A percentile compares a stretch with the other conserved stretches of the same genome.
phyloP scores from a whole-genome alignment of 1,284 basidiomycete genomes.

The Tremellales sp. region DNA sequence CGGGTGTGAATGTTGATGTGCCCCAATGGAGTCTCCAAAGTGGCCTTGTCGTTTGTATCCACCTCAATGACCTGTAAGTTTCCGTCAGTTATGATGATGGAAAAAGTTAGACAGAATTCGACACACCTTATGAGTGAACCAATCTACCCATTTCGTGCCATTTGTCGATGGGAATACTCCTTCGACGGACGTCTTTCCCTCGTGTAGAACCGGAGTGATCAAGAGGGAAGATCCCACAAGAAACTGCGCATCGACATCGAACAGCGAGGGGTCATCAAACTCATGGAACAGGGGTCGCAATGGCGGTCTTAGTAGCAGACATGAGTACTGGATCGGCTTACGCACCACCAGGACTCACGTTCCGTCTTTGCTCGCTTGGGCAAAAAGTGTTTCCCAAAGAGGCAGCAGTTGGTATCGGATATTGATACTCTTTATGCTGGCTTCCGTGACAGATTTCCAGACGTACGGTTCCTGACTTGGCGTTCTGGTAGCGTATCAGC shows the following conservation, averaged over 20 bases:
- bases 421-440: slow-evolving; percentile 65
- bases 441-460: slow-evolving; percentile 69
- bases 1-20: slow-evolving; percentile 67
- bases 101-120: slow-evolving; percentile 36
- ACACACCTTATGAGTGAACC: slow-evolving; percentile 63
- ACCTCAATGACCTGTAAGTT: slow-evolving; percentile 10
- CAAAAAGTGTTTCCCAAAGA: slow-evolving; percentile 75
- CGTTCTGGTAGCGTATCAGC: slow-evolving; percentile 9
- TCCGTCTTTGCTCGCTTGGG: slow-evolving; percentile 60
- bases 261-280: slow-evolving; percentile 65
- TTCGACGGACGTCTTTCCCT: slow-evolving; percentile 56
- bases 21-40: slow-evolving; percentile 58
- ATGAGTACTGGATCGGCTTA: neutral
- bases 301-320: slow-evolving; percentile 50
- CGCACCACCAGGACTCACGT: slow-evolving; percentile 40
- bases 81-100: slow-evolving; percentile 5
- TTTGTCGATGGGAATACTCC: slow-evolving; percentile 48
- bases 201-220: slow-evolving; percentile 66
- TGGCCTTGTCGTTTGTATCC: slow-evolving; percentile 43
- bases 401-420: slow-evolving; percentile 65
- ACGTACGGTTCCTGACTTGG: slow-evolving; percentile 63
- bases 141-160: slow-evolving; percentile 66
- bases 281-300: slow-evolving; percentile 71
- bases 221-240: slow-evolving; percentile 65
- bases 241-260: slow-evolving; percentile 64